A percentile compares a stretch with the other conserved stretches of the same genome.
Evolutionary conservation across 441 rosid species (phyloP).

Genomic region (Pelargonium myrrhifolium): DNA sequence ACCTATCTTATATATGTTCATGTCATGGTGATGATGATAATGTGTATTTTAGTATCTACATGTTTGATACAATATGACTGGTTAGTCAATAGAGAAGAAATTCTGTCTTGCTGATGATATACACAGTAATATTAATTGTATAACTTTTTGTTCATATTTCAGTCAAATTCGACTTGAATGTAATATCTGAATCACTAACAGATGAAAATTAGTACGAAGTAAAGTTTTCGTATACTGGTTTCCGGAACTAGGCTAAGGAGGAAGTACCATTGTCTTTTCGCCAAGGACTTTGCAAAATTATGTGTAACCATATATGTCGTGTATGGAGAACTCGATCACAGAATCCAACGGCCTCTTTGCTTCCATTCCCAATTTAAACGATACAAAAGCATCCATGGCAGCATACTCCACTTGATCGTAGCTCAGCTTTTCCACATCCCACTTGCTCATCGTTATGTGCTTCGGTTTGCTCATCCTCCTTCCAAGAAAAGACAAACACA

Average conservation of each 20-base stretch:
- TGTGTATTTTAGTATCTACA: conserved; percentile 7
- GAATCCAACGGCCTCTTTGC: background rate
- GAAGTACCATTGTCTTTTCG: too few relatives aligned
- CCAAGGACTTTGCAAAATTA: too few relatives aligned
- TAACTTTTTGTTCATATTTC: too few relatives aligned
- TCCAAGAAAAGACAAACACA: background rate
- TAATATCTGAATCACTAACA: too few relatives aligned
- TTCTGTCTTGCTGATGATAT: too few relatives aligned
- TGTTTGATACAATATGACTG: background rate
- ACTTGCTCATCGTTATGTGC: background rate
- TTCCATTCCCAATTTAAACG: background rate
- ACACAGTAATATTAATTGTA: too few relatives aligned
- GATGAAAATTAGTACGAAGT: too few relatives aligned
- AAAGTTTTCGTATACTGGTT: too few relatives aligned
- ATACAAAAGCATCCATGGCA: background rate
- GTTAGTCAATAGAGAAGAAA: background rate
- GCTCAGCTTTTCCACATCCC: background rate
- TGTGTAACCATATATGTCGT: too few relatives aligned
- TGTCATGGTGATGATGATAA: background rate
- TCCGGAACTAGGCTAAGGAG: too few relatives aligned
- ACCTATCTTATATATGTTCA: background rate
- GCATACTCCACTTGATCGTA: background rate
- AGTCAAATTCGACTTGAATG: too few relatives aligned
- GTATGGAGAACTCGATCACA: too few relatives aligned
- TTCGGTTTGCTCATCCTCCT: background rate